These are phyloP conservation scores for Monilinia laxa DNA, from an alignment of 2,329 filamentous ascomycete genomes.

Conservation along the genomic window DNA sequence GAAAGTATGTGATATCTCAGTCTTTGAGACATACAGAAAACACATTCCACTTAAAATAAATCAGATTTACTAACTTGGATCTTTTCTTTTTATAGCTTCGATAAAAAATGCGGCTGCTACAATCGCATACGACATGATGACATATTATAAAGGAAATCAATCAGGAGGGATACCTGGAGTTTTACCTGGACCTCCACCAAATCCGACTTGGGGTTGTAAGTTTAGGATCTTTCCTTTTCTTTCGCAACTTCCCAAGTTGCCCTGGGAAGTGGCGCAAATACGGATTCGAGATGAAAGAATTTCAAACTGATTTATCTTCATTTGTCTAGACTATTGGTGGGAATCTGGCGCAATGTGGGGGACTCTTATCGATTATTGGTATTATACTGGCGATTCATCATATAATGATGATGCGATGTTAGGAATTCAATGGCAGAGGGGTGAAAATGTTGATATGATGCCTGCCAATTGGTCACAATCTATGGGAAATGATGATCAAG, in stretches of 20 bases:
- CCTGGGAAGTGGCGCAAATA: not conserved
- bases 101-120: conserved; percentile 39
- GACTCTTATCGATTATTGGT: conserved; percentile 61
- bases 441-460: conserved; percentile 57
- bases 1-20: conserved; percentile 28
- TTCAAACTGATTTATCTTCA: not conserved
- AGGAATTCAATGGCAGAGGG: conserved; percentile 60
- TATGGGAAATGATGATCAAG: conserved; percentile 43
- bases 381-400: conserved; percentile 57
- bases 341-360: conserved; percentile 62
- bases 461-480: conserved; percentile 47
- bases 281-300: not conserved
- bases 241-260: conserved; percentile 15
- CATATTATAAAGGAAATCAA: conserved; percentile 45
- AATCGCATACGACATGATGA: conserved; percentile 42
- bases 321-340: conserved; percentile 54
- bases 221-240: conserved; percentile 22
- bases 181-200: conserved; percentile 47
- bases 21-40: not conserved
- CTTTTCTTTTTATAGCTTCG: conserved; percentile 42
- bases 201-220: conserved; percentile 39
- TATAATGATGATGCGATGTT: conserved; percentile 56
- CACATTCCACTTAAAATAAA: not conserved
- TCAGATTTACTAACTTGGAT: conserved; percentile 29
- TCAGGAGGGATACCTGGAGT: conserved; percentile 50